Percentiles rank a stretch among this genome's conserved stretches.
Conservation (phyloP, 805 yeast genomes). For the Lachancea kluyveri region DNA sequence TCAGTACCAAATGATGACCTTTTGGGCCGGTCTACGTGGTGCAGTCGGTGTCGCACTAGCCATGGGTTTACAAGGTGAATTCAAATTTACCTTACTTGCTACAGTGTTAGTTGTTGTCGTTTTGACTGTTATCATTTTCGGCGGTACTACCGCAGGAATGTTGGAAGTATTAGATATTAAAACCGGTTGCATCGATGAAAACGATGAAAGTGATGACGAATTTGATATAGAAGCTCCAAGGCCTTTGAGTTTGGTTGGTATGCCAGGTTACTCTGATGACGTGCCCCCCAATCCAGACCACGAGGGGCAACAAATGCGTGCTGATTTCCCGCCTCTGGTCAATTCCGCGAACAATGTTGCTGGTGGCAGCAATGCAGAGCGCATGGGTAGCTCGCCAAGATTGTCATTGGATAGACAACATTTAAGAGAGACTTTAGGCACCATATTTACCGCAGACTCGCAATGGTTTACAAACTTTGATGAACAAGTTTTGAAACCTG, state of each 20-base stretch:
- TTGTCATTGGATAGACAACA: constrained; percentile 14
- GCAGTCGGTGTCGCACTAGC: constrained; percentile 99
- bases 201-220: constrained; percentile 81
- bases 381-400: constrained; percentile 7
- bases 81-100: constrained; percentile 80
- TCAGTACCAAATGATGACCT: constrained; percentile 96
- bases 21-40: constrained; percentile 99
- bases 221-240: constrained; percentile 67
- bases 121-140: constrained; percentile 89
- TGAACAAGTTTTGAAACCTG: constrained; percentile 90
- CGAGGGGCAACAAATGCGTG: too few relatives aligned
- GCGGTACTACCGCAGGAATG: constrained; percentile 99
- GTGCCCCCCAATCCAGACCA: too few relatives aligned
- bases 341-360: constrained; percentile 3
- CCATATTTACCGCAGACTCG: constrained; percentile 36
- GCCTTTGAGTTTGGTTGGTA: constrained; percentile 8
- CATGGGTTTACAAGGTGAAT: constrained; percentile 93
- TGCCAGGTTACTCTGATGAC: constrained; percentile 27
- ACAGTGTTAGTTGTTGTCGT: constrained; percentile 96
- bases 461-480: constrained; percentile 93
- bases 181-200: constrained; percentile 81
- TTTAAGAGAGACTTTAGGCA: constrained; percentile 18
- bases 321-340: constrained; percentile 10
- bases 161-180: constrained; percentile 88
- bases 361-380: constrained; percentile 7